Percentiles rank a stretch among this genome's conserved stretches.
Evolutionary conservation across 2,329 filamentous ascomycete genomes (phyloP).

Genomic region (Calonectria montana): DNA sequence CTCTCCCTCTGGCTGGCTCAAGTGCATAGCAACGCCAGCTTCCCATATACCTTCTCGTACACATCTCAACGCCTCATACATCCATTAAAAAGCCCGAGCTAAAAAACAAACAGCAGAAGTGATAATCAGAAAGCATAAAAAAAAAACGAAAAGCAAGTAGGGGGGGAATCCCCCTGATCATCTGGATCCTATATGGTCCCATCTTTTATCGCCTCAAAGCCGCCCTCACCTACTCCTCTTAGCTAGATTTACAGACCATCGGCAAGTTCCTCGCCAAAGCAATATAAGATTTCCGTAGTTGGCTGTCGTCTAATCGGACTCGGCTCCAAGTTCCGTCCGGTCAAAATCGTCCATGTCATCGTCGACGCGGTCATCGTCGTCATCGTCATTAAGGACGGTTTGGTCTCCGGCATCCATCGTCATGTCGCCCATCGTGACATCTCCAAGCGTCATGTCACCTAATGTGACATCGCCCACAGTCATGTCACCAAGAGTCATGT

Average conservation of each 20-base stretch:
- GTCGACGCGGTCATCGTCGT: slow-evolving; percentile 58
- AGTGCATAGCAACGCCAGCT: slow-evolving; percentile 20
- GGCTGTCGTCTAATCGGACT: slow-evolving; percentile 42
- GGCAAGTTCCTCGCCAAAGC: slow-evolving; percentile 37
- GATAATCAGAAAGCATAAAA: neutral
- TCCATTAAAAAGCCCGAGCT: slow-evolving; percentile 16
- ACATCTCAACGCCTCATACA: slow-evolving; percentile 22
- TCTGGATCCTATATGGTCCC: slow-evolving; percentile 3
- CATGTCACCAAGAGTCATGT: slow-evolving; percentile 48
- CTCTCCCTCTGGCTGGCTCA: slow-evolving; percentile 7
- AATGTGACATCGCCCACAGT: slow-evolving; percentile 63
- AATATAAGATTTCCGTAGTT: slow-evolving; percentile 14
- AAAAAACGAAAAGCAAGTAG: neutral
- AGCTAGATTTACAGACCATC: slow-evolving; percentile 14
- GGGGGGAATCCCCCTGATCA: neutral
- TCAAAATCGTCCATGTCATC: slow-evolving; percentile 59
- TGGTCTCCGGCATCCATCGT: slow-evolving; percentile 59
- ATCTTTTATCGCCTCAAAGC: slow-evolving; percentile 11
- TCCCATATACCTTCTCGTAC: slow-evolving; percentile 14
- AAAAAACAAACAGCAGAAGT: neutral
- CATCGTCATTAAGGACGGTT: slow-evolving; percentile 51
- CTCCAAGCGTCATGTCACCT: slow-evolving; percentile 45
- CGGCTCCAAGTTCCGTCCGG: slow-evolving; percentile 51
- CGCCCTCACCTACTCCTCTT: neutral
- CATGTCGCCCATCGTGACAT: slow-evolving; percentile 46